Evolutionary conservation across 148 eudicot species (phyloP).

Genomic region (Amaranthus cruentus): DNA sequence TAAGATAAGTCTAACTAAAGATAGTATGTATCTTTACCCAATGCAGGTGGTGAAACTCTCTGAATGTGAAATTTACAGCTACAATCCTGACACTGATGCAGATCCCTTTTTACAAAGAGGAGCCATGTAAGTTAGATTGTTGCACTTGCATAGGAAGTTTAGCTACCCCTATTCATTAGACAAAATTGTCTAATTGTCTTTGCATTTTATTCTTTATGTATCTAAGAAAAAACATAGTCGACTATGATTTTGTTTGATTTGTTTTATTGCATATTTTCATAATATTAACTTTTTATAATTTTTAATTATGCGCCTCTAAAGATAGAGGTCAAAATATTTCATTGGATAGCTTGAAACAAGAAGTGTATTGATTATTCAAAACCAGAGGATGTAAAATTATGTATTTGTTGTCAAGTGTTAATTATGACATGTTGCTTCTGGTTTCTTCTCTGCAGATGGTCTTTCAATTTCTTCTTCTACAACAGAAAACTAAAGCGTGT

Average conservation of each 20-base stretch:
- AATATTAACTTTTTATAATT: too few species aligned
- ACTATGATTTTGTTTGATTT: too few species aligned
- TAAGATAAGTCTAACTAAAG: not conserved
- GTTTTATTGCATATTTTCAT: too few species aligned
- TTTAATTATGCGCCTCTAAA: too few species aligned
- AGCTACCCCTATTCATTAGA: too few species aligned
- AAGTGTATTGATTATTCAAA: too few species aligned
- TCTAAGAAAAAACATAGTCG: too few species aligned
- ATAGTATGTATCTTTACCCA: conserved; percentile 3
- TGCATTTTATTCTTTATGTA: too few species aligned
- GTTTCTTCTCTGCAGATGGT: conserved; percentile 61
- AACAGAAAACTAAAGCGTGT: conserved; percentile 86
- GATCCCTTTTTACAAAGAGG: conserved; percentile 83
- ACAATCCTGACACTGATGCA: conserved; percentile 77
- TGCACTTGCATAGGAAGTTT: too few species aligned
- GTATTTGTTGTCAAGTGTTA: not conserved
- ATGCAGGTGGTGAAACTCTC: conserved; percentile 78
- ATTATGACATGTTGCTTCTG: conserved; percentile 4
- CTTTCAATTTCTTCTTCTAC: conserved; percentile 91
- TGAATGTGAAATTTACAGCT: conserved; percentile 93
- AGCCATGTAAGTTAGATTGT: conserved; percentile 57
- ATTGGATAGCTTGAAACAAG: too few species aligned
- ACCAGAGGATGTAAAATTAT: not conserved
- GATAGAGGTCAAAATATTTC: too few species aligned
- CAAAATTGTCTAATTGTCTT: too few species aligned